Conservation (phyloP, 73 alveolate genomes). For the Tetrahymena thermophila region DNA sequence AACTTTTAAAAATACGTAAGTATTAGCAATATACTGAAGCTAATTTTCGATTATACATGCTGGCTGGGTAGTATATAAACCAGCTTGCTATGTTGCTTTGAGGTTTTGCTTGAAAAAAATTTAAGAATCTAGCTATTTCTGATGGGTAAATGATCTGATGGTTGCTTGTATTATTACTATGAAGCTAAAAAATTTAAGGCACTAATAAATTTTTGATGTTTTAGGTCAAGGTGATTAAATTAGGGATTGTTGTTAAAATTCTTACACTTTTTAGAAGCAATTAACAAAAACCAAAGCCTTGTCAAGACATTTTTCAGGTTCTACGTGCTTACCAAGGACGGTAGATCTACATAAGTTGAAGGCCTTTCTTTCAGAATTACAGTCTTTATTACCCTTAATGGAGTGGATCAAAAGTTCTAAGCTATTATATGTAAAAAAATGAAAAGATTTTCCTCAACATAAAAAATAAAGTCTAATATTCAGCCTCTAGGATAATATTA, state of each 20-base stretch:
- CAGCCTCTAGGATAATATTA: background rate
- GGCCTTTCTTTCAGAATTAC: constrained; percentile 38
- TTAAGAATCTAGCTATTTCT: background rate
- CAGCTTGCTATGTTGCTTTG: background rate
- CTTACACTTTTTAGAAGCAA: constrained; percentile 37
- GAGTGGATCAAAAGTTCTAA: constrained; percentile 31
- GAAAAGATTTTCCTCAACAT: background rate
- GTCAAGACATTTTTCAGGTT: constrained; percentile 29
- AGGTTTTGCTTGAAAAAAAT: background rate
- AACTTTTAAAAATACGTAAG: background rate
- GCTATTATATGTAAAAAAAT: background rate
- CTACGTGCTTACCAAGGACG: constrained; percentile 34
- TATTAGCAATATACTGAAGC: background rate
- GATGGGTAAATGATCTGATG: background rate
- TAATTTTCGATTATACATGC: background rate
- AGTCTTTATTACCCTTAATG: constrained; percentile 31
- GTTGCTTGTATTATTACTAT: background rate
- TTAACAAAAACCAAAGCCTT: constrained; percentile 25
- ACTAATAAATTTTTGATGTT: background rate
- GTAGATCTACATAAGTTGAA: constrained; percentile 41
- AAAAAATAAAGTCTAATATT: background rate
- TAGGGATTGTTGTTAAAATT: background rate
- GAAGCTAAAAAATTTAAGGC: background rate
- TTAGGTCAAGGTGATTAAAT: background rate
- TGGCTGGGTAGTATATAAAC: background rate